A percentile compares a stretch with the other conserved stretches of the same genome.
Evolutionary conservation across 805 yeast species (phyloP).

Genomic region (Metschnikowia corniflorae): DNA sequence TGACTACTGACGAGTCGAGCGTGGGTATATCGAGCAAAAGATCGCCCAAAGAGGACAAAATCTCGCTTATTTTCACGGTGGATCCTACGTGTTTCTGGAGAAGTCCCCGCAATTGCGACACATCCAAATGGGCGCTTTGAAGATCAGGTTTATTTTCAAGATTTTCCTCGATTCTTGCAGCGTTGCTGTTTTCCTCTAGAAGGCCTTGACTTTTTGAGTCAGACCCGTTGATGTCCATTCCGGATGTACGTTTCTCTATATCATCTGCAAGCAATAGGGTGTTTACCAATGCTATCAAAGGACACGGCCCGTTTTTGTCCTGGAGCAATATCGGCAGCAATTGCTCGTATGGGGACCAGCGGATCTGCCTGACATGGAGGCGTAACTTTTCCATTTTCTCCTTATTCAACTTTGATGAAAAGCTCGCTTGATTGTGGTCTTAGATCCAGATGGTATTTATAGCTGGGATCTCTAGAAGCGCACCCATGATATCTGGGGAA

Average conservation of each 20-base stretch:
- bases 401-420: no score
- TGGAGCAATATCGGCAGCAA: conserved; percentile 64
- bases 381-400: no score
- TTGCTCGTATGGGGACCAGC: conserved; percentile 36
- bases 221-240: not conserved
- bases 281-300: conserved; percentile 73
- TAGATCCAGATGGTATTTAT: no score
- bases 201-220: not conserved
- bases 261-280: conserved; percentile 55
- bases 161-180: not conserved
- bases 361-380: conserved; percentile 22
- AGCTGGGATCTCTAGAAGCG: no score
- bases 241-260: conserved; percentile 6
- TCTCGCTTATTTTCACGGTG: conserved; percentile 24
- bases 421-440: no score
- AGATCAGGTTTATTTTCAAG: not conserved
- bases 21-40: conserved; percentile 25
- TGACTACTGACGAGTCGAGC: conserved; percentile 12
- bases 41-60: conserved; percentile 52
- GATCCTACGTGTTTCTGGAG: conserved; percentile 8
- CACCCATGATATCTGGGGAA: no score
- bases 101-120: conserved; percentile 7
- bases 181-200: no score
- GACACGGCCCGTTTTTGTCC: conserved; percentile 85
- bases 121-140: not conserved